These are phyloP conservation scores for Zoysia pacifica DNA, from an alignment of 176 grass and related monocot species.

Conservation along the genomic window DNA sequence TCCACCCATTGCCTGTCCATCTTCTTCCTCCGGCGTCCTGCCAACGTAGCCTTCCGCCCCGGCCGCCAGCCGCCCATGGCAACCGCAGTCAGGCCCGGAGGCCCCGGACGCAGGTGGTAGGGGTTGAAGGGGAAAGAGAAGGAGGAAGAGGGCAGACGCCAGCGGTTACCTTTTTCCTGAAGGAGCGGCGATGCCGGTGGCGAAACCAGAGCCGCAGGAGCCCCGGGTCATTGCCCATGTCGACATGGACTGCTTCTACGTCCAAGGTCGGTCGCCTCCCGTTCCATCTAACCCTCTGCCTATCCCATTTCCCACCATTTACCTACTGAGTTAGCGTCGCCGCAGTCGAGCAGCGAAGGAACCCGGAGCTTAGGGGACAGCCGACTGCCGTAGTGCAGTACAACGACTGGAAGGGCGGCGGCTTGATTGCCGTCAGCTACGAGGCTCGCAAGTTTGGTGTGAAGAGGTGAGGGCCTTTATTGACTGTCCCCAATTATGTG, in stretches of 20 bases:
- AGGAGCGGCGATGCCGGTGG: conserved; percentile 65
- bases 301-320: background rate
- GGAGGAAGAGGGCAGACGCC: background rate
- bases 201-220: conserved; percentile 72
- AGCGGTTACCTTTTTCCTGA: background rate
- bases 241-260: conserved; percentile 98
- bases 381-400: conserved; percentile 96
- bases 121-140: too few relatives aligned
- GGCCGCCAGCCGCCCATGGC: conserved; percentile 14
- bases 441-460: conserved; percentile 90
- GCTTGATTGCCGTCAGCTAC: conserved; percentile 90
- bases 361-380: conserved; percentile 67
- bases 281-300: background rate
- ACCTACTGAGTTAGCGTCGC: background rate
- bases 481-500: background rate
- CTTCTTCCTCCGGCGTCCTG: conserved; percentile 25
- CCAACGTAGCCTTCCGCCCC: background rate
- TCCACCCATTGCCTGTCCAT: background rate
- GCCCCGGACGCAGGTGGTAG: background rate
- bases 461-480: conserved; percentile 54
- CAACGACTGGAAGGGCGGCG: conserved; percentile 91
- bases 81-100: background rate
- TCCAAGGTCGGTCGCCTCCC: conserved; percentile 71
- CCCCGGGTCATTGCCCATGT: conserved; percentile 88
- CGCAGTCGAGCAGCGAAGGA: conserved; percentile 83